Evolutionary conservation across 2,329 filamentous ascomycete genomes (phyloP), one percentile per base, ranked within the genome.

Genomic region (Aspergillus aculeatinus): DNA sequence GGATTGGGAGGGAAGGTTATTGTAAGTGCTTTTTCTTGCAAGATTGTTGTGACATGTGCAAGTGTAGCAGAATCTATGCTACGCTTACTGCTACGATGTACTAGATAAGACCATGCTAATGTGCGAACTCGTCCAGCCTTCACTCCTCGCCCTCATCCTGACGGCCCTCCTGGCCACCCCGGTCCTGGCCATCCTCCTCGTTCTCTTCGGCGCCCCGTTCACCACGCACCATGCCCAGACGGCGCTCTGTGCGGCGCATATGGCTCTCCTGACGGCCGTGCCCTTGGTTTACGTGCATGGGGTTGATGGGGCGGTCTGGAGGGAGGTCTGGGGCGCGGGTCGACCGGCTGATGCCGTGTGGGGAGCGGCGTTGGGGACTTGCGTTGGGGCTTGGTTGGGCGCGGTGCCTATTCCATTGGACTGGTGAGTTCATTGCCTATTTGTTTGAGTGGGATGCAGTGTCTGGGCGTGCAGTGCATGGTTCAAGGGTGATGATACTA

Each of bases 361-460:
- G 77, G 94, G 92, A 2, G 91, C 87, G 1, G 82, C 91, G 10
- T 76, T 93, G n/a, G 95, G 95, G 5, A 87, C 87, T 0, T 80
- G 89, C 27, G 69, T 94, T 1, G 95, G 95, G 5, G 92, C 91
- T 47, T 98, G 95, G 95, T 79, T 96, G 48, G 95, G 95, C 3
- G 95, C 95, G 7, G 87, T 98, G 56, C 95, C 96, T 0, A 98
- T 99, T 68, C 95, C 95, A 2, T 80, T 99, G 66, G 95, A 99
- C 75, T 98, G 94, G 94, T 85, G 63, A 67, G 79, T 76, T 42
- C 5, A 31, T 23, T 58, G 35, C 58, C 4, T 48, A 7, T 19
- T 16, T 10, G 3, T 4, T 33, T 42, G 16, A 7, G 7, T 16
- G 14, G 12, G 23, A 1, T 35, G 10, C 7, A 21, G 12, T 11